Evolutionary conservation across 352 stramenopile genomes (phyloP).

Genomic region (Phytophthora ramorum): DNA sequence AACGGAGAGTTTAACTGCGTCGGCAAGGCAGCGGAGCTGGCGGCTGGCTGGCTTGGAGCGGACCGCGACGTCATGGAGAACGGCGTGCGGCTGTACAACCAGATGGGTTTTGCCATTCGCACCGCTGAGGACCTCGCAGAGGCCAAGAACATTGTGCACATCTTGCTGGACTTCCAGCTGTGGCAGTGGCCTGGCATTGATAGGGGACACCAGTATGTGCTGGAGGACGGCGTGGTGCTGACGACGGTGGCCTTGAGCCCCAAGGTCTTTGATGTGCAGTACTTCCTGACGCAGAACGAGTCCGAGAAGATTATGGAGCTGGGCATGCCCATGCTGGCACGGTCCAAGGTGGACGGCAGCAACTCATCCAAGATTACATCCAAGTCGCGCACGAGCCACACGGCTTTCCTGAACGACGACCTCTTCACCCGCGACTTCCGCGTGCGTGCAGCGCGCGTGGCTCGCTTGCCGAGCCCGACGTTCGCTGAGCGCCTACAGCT

Average conservation of each 20-base stretch:
- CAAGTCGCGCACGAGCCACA: conserved; percentile 78
- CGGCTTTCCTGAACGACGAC: conserved; percentile 68
- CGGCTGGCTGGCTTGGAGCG: conserved; percentile 66
- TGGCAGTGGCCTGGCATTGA: conserved; percentile 84
- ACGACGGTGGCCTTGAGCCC: conserved; percentile 70
- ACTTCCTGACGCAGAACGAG: conserved; percentile 66
- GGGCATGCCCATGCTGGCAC: conserved; percentile 52
- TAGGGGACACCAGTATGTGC: conserved; percentile 65
- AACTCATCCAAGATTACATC: conserved; percentile 70
- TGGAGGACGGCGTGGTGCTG: conserved; percentile 72
- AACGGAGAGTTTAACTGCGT: conserved; percentile 76
- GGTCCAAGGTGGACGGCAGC: conserved; percentile 72
- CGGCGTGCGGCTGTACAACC: conserved; percentile 72
- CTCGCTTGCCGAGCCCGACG: conserved; percentile 67
- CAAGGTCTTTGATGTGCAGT: conserved; percentile 80
- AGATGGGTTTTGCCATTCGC: conserved; percentile 65
- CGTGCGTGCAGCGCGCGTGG: conserved; percentile 56
- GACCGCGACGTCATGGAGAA: conserved; percentile 70
- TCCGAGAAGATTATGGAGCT: conserved; percentile 63
- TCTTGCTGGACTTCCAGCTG: conserved; percentile 83
- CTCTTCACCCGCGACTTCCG: conserved; percentile 78
- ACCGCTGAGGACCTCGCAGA: conserved; percentile 50
- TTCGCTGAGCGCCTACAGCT: conserved; percentile 78
- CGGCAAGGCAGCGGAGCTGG: conserved; percentile 44
- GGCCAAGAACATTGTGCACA: conserved; percentile 69